Percentiles rank a stretch among this genome's conserved stretches.
phyloP scores from a whole-genome alignment of 495 filamentous ascomycete genomes.

The Friedmanniomyces simplex region DNA sequence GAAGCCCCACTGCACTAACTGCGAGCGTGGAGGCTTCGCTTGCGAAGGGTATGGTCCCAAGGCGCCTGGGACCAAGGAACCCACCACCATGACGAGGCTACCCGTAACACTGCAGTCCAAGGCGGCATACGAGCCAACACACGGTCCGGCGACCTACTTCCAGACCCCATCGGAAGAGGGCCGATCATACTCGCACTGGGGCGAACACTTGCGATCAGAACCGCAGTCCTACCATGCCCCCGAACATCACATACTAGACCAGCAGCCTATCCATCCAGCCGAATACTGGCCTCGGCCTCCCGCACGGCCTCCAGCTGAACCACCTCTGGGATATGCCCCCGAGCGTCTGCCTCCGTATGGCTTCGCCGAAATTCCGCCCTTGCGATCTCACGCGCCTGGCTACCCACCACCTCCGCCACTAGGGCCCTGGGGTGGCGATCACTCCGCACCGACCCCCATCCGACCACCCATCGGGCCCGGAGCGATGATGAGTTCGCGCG shows the following conservation, averaged over 20 bases:
- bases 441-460: neutral
- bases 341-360: neutral
- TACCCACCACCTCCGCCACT: slow-evolving; percentile 3
- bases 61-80: slow-evolving; percentile 53
- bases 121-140: neutral
- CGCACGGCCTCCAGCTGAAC: neutral
- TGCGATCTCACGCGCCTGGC: neutral
- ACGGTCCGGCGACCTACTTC: neutral
- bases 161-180: neutral
- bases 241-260: neutral
- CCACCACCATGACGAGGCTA: neutral
- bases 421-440: slow-evolving; percentile 1
- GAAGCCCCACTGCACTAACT: slow-evolving; percentile 93
- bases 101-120: slow-evolving; percentile 3
- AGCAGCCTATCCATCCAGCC: neutral
- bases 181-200: slow-evolving; percentile 4
- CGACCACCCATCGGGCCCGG: neutral
- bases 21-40: slow-evolving; percentile 78
- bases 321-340: neutral
- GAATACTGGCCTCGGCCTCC: neutral
- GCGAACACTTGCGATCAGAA: neutral
- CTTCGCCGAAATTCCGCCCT: neutral
- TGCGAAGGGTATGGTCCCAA: slow-evolving; percentile 87
- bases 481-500: slow-evolving; percentile 21
- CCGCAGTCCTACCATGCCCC: neutral